Evolutionary conservation across 176 grass and related monocot species (phyloP).

Genomic region (Triticum aestivum): DNA sequence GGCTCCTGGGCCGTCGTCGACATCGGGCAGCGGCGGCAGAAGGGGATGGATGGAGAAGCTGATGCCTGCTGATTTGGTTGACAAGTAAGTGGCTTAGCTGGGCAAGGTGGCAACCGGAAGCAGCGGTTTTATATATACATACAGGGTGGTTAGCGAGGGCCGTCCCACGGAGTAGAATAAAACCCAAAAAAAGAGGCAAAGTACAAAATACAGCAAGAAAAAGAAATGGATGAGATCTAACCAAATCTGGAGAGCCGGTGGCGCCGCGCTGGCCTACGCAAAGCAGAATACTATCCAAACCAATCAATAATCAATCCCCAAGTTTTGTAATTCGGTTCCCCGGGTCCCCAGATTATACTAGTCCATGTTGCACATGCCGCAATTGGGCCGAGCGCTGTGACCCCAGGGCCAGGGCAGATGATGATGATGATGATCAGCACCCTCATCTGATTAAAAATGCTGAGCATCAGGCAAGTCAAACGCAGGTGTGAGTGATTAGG

Average conservation of each 20-base stretch:
- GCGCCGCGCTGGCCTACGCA: neutral
- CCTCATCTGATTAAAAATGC: conserved; percentile 2
- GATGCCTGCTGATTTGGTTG: neutral
- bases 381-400: neutral
- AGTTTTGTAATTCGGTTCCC: neutral
- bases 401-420: neutral
- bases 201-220: neutral
- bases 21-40: neutral
- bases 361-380: conserved; percentile 33
- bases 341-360: neutral
- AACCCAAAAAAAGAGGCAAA: neutral
- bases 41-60: neutral
- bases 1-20: conserved; percentile 27
- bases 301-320: neutral
- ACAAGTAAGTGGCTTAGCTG: neutral
- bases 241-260: conserved; percentile 10
- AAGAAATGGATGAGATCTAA: neutral
- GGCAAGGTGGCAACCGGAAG: neutral
- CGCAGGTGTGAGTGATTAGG: neutral
- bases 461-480: neutral
- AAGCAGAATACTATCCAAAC: neutral
- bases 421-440: neutral
- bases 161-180: neutral
- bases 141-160: neutral
- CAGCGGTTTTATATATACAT: conserved; percentile 2